Evolutionary conservation across 208 protist genomes (phyloP), one percentile per base, ranked within the genome.

Genomic region (Endotrypanum monterogeii): DNA sequence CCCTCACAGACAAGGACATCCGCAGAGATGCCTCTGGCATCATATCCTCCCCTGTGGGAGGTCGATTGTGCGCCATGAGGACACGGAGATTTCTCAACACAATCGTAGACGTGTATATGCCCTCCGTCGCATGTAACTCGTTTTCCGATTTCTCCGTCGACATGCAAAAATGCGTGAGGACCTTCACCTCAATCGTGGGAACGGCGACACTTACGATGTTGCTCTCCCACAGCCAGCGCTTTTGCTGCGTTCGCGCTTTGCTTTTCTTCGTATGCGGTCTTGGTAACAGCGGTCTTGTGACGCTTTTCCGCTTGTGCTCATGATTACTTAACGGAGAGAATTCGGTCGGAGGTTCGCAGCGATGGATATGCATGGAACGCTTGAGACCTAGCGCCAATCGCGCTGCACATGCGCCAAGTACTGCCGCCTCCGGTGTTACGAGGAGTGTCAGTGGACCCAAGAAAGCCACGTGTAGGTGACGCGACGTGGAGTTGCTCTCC

Each of bases 171-270:
- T 67, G 71, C 8, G 85, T 89, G 55, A 97, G 52, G 39, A 90
- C 23, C 81, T 93, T 94, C 50, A 89, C 63, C 83, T 95, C 88
- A 8, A 94, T 71, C 16, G 83, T 89, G 25, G 90, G 90, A 28
- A 94, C 67, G 23, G 84, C 56, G 5, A 89, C 73, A 55, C 88
- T 94, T n/a, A 85, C 46, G 54, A 97, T 89, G 57, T 76, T 81
- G 58, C 89, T 87, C 72, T 93, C 88, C 48, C 82, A 87, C 18
- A 88, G 78, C 93, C 93, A 97, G 14, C 83, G 88, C 78, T 93
- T 95, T 82, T 95, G 90, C 61, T 90, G 87, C 14, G 63, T 83
- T 30, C 93, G 89, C 6, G 65, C 84, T 14, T 78, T 82, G 69
- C 92, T 96, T 63, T 83, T 88, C 57, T 77, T 75, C 0, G 44